These are phyloP conservation scores for Starmerella vitae DNA, from an alignment of 805 yeast species.

Conservation along the genomic window DNA sequence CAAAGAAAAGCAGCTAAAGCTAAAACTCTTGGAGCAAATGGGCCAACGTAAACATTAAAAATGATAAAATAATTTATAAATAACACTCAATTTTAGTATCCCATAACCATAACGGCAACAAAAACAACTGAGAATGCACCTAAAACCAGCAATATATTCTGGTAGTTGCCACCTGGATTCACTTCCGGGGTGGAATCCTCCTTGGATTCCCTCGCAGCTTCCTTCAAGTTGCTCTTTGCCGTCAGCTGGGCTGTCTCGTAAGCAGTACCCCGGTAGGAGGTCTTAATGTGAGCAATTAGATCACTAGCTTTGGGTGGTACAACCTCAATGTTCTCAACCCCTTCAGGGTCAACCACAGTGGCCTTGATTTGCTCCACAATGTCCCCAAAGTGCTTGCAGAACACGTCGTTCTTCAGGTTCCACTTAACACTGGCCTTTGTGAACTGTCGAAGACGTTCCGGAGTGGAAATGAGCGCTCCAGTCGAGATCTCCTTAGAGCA, in stretches of 20 bases:
- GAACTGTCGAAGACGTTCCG: conserved; percentile 38
- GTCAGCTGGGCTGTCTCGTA: conserved; percentile 7
- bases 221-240: not conserved
- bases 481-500: conserved; percentile 69
- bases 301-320: conserved; percentile 16
- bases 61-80: too few species aligned
- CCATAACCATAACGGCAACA: not conserved
- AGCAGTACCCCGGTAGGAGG: conserved; percentile 9
- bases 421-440: conserved; percentile 48
- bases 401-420: conserved; percentile 39
- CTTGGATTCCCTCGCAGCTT: not conserved
- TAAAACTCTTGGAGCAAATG: not conserved
- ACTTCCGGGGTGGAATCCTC: not conserved
- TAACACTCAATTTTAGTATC: not conserved
- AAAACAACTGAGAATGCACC: not conserved
- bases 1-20: conserved; percentile 1
- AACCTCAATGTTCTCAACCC: conserved; percentile 11
- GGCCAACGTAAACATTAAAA: too few species aligned
- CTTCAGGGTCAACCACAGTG: conserved; percentile 10
- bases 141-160: not conserved
- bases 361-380: conserved; percentile 27
- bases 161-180: not conserved
- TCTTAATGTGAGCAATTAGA: conserved; percentile 8
- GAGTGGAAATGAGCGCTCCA: conserved; percentile 55
- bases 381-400: conserved; percentile 58